These are phyloP conservation scores for Tremellales sp. DNA, from an alignment of 1,284 basidiomycete species.

Conservation along the genomic window DNA sequence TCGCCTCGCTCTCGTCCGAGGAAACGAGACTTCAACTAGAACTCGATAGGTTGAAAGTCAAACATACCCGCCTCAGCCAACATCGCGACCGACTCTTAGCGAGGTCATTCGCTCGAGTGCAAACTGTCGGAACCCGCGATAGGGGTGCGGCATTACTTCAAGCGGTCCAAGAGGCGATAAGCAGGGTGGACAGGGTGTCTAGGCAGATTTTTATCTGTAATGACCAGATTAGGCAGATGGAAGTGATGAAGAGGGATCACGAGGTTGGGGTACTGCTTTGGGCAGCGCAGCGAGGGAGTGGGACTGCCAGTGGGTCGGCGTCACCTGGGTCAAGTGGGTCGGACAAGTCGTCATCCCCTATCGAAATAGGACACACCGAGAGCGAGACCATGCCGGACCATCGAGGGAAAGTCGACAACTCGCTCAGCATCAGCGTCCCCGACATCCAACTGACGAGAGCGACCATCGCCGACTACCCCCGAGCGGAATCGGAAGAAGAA, in stretches of 20 bases:
- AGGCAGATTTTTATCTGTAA: conserved; percentile 28
- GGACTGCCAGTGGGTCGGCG: background rate
- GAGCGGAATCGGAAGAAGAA: conserved; percentile 3
- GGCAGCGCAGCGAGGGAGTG: background rate
- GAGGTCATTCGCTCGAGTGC: background rate
- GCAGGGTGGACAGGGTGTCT: conserved; percentile 19
- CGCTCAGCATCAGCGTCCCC: conserved; percentile 1
- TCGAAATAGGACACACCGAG: background rate
- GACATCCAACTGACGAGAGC: background rate
- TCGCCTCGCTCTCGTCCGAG: conserved; percentile 2
- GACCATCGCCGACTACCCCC: background rate
- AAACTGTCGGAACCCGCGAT: background rate
- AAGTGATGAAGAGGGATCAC: conserved; percentile 18
- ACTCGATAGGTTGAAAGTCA: conserved; percentile 10
- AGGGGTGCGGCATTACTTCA: background rate
- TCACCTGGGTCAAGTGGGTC: background rate
- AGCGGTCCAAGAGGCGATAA: background rate
- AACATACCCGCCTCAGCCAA: conserved; percentile 7
- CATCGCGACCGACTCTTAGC: conserved; percentile 9
- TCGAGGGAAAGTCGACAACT: no score
- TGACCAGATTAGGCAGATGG: conserved; percentile 28
- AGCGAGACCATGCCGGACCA: background rate
- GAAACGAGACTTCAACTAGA: conserved; percentile 10
- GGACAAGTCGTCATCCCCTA: background rate
- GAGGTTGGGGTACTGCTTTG: conserved; percentile 9